Base-by-base conservation (phyloP, 176 grass and related monocot species). In the Carex kokanica region DNA sequence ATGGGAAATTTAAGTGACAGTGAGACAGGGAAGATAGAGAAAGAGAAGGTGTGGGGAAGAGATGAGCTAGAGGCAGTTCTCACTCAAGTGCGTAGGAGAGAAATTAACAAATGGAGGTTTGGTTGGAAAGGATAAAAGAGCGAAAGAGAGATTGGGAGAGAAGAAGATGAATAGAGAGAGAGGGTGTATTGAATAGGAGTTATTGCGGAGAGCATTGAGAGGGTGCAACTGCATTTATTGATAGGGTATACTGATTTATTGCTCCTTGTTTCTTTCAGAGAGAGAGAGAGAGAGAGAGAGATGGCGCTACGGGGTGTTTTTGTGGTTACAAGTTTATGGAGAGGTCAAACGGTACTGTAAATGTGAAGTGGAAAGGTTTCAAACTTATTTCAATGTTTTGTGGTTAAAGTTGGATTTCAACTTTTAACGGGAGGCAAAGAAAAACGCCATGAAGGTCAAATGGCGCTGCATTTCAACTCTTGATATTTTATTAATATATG, bases 161-260 rank as follows among this genome's bases (percentile, higher is more conserved):
- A 73, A 43, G 84, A 83, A 53, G 67, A n/a, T 25, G 41, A 65
- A 88, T 73, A 69, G 86, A 64, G 20, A 66, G 88, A 31, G 78
- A 78, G 85, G 4, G 86, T 61, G 88, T 83, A 93, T 92, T 91
- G 92, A 94, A 91, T 89, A 78, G 86, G 90, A 97, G 88, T 98
- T 85, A 98, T 83, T 95, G 95, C 77, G 31, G 86, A 72, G 90
- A 77, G 92, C 75, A 87, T 90, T 85, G 87, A 92, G 92, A 91
- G 88, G 95, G 95, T 97, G 92, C 90, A 89, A 93, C 80, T 91
- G 89, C 93, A 95, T 98, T 98, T 92, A 95, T 93, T 94, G 92
- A 84, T 81, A 88, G 86, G 80, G 85, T 81, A 89, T 88, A 84
- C 90, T 91, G 85, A 93, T 91, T 93, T 56, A 85, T 72, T 73